phyloP scores from a whole-genome alignment of 176 grass and related monocot genomes.

The Musa beccarii region DNA sequence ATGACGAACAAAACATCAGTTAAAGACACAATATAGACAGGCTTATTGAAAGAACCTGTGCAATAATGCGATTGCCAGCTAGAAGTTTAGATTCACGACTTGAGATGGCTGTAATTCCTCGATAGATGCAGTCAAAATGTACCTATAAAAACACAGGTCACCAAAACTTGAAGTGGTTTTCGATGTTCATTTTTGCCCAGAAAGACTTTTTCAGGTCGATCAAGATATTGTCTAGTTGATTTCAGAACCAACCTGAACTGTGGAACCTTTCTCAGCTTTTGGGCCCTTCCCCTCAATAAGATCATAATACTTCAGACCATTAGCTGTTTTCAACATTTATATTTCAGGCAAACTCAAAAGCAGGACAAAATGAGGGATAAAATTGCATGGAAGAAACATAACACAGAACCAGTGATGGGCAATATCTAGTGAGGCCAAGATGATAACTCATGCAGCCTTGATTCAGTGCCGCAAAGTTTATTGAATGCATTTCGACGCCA shows the following conservation, averaged over 20 bases:
- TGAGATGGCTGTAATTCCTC: slow-evolving; percentile 68
- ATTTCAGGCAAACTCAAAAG: slow-evolving; percentile 3
- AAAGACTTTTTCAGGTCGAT: not conserved
- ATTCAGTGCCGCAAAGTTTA: too few relatives aligned
- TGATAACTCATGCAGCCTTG: too few relatives aligned
- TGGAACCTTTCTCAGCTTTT: slow-evolving; percentile 54
- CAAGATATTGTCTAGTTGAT: not conserved
- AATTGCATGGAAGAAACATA: not conserved
- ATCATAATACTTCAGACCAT: slow-evolving; percentile 91
- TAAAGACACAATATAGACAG: not conserved
- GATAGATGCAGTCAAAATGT: slow-evolving; percentile 87
- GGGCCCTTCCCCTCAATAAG: slow-evolving; percentile 62
- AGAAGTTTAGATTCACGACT: slow-evolving; percentile 89
- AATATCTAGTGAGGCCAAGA: too few relatives aligned
- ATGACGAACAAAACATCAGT: not conserved
- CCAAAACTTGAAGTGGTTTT: not conserved
- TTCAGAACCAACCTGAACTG: slow-evolving; percentile 45
- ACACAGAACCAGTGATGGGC: not conserved
- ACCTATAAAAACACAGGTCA: slow-evolving; percentile 36
- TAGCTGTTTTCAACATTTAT: slow-evolving; percentile 38
- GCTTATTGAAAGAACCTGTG: slow-evolving; percentile 53
- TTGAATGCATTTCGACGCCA: not conserved
- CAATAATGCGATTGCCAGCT: slow-evolving; percentile 79
- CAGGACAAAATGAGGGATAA: not conserved
- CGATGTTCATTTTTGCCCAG: not conserved